phyloP scores from a whole-genome alignment of 257 asterid species.

The Solanum raphanifolium region DNA sequence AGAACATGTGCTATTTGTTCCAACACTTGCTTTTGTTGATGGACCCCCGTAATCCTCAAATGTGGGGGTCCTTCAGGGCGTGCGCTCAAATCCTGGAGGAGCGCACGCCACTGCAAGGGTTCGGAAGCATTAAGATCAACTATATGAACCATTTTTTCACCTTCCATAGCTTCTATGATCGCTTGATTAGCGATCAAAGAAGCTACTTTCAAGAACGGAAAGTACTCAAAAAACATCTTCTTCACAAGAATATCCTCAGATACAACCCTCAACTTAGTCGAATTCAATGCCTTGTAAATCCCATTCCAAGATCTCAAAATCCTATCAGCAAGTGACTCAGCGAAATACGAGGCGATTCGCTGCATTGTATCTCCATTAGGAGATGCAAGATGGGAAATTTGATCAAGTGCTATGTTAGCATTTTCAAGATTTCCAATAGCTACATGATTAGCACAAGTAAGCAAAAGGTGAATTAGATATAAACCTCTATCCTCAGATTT shows the following conservation, averaged over 20 bases:
- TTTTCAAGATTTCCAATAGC: slow-evolving; percentile 66
- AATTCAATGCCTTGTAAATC: slow-evolving; percentile 61
- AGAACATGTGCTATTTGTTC: slow-evolving; percentile 75
- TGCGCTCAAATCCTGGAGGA: slow-evolving; percentile 80
- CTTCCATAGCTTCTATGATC: slow-evolving; percentile 88
- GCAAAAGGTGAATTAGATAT: slow-evolving; percentile 65
- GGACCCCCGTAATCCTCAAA: slow-evolving; percentile 76
- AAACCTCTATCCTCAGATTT: slow-evolving; percentile 92
- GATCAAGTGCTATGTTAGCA: slow-evolving; percentile 88
- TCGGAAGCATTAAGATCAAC: slow-evolving; percentile 66
- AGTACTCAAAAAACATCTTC: slow-evolving; percentile 68
- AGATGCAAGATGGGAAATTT: slow-evolving; percentile 77
- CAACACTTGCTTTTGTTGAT: slow-evolving; percentile 55
- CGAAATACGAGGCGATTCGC: slow-evolving; percentile 78
- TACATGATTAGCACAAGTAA: slow-evolving; percentile 81
- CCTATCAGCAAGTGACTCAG: slow-evolving; percentile 82
- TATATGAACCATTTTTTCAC: slow-evolving; percentile 89
- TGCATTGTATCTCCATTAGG: slow-evolving; percentile 95
- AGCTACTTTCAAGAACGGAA: slow-evolving; percentile 81
- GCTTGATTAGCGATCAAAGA: slow-evolving; percentile 74
- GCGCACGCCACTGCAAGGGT: slow-evolving; percentile 82
- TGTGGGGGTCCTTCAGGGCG: slow-evolving; percentile 99
- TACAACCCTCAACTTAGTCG: slow-evolving; percentile 33
- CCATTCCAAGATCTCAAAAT: slow-evolving; percentile 86
- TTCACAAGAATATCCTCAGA: slow-evolving; percentile 56